These are phyloP conservation scores for Solanum tarijense DNA, from an alignment of 257 asterid species.

Conservation along the genomic window DNA sequence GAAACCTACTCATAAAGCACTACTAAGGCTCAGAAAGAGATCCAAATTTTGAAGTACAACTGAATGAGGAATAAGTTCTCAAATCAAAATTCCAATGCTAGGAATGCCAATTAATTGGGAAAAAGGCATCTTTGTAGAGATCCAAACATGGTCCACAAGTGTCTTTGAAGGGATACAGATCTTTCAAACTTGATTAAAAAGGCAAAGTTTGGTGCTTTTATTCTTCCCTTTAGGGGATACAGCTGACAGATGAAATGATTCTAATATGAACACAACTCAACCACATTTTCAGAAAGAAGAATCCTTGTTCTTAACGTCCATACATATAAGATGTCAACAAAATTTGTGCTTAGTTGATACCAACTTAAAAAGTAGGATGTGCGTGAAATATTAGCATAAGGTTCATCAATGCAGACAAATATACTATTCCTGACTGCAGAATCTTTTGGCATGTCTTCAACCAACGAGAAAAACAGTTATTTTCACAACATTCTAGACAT, in stretches of 20 bases:
- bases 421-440: neutral
- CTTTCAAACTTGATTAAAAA: neutral
- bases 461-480: neutral
- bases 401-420: neutral
- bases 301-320: neutral
- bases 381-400: neutral
- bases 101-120: neutral
- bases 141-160: neutral
- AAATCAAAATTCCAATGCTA: neutral
- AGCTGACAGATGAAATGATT: neutral
- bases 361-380: neutral
- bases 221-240: neutral
- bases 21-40: neutral
- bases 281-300: neutral
- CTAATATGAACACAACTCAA: neutral
- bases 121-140: neutral
- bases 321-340: neutral
- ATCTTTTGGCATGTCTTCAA: neutral
- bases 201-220: neutral
- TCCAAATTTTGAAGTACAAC: neutral
- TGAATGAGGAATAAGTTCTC: neutral
- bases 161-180: neutral
- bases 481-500: neutral
- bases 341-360: neutral
- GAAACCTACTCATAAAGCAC: constrained; percentile 43